These are phyloP conservation scores for Phytophthora colocasiae DNA, from an alignment of 352 stramenopile genomes.

Conservation along the genomic window DNA sequence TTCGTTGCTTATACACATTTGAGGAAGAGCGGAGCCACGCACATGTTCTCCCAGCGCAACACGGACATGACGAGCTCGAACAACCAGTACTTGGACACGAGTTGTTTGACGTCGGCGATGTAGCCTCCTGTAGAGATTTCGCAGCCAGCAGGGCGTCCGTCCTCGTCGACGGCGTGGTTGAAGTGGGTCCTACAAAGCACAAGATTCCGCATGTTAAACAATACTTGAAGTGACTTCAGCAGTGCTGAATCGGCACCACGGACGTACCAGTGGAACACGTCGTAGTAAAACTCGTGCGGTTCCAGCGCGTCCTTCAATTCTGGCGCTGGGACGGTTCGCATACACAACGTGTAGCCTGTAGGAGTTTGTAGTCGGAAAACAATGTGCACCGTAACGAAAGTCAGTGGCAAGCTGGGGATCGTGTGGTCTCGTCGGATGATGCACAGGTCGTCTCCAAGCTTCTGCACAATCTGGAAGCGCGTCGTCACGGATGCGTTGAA, in stretches of 20 bases:
- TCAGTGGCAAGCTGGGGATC: conserved; percentile 48
- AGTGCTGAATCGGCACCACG: too few relatives aligned
- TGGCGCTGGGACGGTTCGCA: conserved; percentile 62
- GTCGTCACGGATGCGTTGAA: conserved; percentile 55
- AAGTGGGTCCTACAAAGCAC: conserved; percentile 52
- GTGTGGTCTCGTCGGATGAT: conserved; percentile 69
- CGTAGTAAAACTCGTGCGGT: conserved; percentile 65
- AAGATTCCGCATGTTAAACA: neutral
- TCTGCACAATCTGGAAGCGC: conserved; percentile 59
- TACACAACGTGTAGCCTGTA: conserved; percentile 63
- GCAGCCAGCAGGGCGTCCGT: conserved; percentile 45
- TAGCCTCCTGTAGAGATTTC: conserved; percentile 65
- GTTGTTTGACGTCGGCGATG: conserved; percentile 55
- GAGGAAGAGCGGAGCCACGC: conserved; percentile 57
- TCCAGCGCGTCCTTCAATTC: conserved; percentile 52
- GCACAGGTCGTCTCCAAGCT: conserved; percentile 57
- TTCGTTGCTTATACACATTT: conserved; percentile 23
- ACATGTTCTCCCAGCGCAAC: conserved; percentile 63
- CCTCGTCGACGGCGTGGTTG: conserved; percentile 54
- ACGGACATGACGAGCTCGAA: conserved; percentile 75
- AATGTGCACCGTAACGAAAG: conserved; percentile 66
- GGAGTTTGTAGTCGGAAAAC: conserved; percentile 67
- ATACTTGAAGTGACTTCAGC: neutral
- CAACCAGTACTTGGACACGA: conserved; percentile 66
- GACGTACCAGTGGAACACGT: conserved; percentile 67